Base-by-base conservation (phyloP, 805 yeast species). In the Starmera pachycereana region DNA sequence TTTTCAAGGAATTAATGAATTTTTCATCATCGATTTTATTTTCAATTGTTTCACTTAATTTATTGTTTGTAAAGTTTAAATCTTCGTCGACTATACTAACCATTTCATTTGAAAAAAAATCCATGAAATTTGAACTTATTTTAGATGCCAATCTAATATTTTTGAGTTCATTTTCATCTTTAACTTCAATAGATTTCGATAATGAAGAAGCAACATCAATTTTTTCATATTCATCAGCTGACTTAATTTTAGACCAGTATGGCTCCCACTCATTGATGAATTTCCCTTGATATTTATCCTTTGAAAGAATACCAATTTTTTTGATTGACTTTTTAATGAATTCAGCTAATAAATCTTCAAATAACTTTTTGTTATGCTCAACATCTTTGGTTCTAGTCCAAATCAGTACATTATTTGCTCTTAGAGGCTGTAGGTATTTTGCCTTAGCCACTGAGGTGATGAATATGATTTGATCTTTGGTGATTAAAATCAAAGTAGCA, bases 51-150 rank as follows among this genome's bases (percentile, higher is more conserved):
- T 86, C 92, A 42, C 87, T 72, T 37, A 90, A 61, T 53, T 78
- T 76, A 5, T 75, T 65, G 60, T 90, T 87, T 29, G 90, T 65
- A 33, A 87, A 75, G 49, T 77, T 79, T 44, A 72, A 63, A 50
- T 88, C 97, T 53, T 88, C 95, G 60, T 90, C 97, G 29, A 90
- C 84, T 38, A 82, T 73, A 39, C 72, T 73, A 54, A 86, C 81
- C 88, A 90, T 84, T 56, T 88, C 94, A 54, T 89, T 87, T 33
- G 88, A 78, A 62, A 90, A 80, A 42, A 72, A 72, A 50, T 79
- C 79, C 85, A 89, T 82, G 68, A 89, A 72, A 35, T 79, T 82
- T 25, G 77, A 75, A 2, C 90, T 78, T 7, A 90, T 74, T 56
- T 78, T 81, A 12, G 95, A 68, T 2, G 97, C 96, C 39, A 73